phyloP scores from a whole-genome alignment of 75 land plant species.

The Picea sitchensis region DNA sequence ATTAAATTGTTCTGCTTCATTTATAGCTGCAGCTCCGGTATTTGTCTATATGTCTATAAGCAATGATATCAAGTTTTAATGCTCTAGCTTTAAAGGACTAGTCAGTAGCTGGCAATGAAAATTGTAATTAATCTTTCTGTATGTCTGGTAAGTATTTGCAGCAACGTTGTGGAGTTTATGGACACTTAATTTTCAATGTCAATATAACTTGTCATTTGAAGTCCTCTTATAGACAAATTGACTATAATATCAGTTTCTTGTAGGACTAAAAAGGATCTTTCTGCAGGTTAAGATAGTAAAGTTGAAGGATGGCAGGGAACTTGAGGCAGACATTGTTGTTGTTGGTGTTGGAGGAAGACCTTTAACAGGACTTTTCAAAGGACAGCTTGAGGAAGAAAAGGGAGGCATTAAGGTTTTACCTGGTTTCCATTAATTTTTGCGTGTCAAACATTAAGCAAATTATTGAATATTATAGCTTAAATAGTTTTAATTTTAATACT shows the following conservation, averaged over 20 bases:
- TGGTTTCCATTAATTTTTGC: background rate
- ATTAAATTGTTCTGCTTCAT: background rate
- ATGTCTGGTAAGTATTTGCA: background rate
- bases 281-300: constrained; percentile 73
- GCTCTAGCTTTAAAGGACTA: background rate
- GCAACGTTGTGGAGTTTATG: background rate
- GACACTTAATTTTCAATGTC: background rate
- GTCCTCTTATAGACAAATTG: background rate
- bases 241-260: background rate
- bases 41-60: background rate
- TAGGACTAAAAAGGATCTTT: background rate
- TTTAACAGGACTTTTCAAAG: constrained; percentile 69
- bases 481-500: background rate
- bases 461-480: too few relatives aligned
- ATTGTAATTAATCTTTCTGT: background rate
- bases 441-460: background rate
- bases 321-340: constrained; percentile 85
- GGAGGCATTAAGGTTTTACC: constrained; percentile 89
- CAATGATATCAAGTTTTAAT: background rate
- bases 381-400: constrained; percentile 85
- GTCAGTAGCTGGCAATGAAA: constrained; percentile 2
- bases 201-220: background rate
- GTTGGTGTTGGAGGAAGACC: constrained; percentile 98
- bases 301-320: constrained; percentile 86
- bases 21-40: background rate